phyloP scores from a whole-genome alignment of 257 asterid species.

The Mentha longifolia region DNA sequence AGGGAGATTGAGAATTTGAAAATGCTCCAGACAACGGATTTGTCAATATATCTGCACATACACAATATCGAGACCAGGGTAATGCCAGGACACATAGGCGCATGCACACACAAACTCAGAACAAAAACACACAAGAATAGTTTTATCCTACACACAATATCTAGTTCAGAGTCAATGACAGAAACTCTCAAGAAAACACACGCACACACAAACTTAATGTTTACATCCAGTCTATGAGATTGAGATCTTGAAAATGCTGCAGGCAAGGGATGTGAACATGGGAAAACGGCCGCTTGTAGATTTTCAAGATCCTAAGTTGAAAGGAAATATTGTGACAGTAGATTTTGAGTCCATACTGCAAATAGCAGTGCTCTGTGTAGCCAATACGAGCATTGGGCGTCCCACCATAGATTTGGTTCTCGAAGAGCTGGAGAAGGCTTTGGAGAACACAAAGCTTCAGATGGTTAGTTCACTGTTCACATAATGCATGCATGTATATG shows the following conservation, averaged over 20 bases:
- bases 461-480: slow-evolving; percentile 42
- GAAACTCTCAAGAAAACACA: background rate
- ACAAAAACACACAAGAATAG: slow-evolving; percentile 1
- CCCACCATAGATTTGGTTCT: slow-evolving; percentile 68
- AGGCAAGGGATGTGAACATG: slow-evolving; percentile 88
- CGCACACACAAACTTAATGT: background rate
- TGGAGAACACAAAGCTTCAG: slow-evolving; percentile 50
- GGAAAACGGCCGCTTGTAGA: slow-evolving; percentile 64
- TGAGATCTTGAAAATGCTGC: slow-evolving; percentile 39
- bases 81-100: background rate
- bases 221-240: background rate
- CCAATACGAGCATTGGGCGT: slow-evolving; percentile 76
- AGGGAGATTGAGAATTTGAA: too few species aligned
- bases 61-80: background rate
- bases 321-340: slow-evolving; percentile 48
- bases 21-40: too few species aligned
- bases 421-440: slow-evolving; percentile 77
- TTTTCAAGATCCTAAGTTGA: slow-evolving; percentile 63
- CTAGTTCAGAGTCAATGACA: background rate
- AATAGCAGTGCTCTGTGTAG: slow-evolving; percentile 75
- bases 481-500: background rate
- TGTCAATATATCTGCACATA: background rate
- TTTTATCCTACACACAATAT: background rate
- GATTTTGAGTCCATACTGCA: slow-evolving; percentile 82
- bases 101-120: background rate